Conservation (phyloP, 176 grass and related monocot species). For the Paspalum notatum region DNA sequence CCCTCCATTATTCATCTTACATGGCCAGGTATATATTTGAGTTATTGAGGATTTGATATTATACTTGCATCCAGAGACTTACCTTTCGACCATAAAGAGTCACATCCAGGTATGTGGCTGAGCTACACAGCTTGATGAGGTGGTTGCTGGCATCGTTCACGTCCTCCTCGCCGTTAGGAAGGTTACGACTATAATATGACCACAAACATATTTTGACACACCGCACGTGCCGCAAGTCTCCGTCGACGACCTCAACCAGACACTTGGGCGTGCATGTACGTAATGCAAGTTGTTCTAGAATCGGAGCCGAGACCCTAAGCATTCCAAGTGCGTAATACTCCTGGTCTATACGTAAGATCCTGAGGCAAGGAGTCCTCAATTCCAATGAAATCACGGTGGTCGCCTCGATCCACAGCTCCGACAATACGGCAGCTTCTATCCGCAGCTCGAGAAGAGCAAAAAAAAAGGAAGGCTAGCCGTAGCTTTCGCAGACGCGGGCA, state of each 20-base stretch:
- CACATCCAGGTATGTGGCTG: neutral
- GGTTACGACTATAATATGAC: neutral
- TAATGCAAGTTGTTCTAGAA: neutral
- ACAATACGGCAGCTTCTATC: neutral
- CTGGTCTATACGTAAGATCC: neutral
- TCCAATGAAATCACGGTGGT: neutral
- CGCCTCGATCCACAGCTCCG: neutral
- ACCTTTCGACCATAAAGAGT: neutral
- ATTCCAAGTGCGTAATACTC: accelerated
- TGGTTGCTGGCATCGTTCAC: neutral
- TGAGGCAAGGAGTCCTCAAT: neutral
- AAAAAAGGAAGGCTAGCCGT: neutral
- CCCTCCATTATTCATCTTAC: too few species aligned
- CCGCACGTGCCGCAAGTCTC: neutral
- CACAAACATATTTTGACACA: neutral
- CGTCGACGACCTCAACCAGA: too few species aligned
- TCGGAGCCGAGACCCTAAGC: neutral
- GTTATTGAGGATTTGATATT: too few species aligned
- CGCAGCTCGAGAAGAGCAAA: neutral
- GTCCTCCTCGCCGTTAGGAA: neutral
- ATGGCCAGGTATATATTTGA: too few species aligned
- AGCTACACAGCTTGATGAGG: neutral
- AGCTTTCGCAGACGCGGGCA: constrained; percentile 5
- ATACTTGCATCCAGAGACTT: neutral
- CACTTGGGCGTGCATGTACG: accelerated